A percentile compares a stretch with the other conserved stretches of the same genome.
Conservation (phyloP, 2,329 filamentous ascomycete species). For the Aspergillus latus region DNA sequence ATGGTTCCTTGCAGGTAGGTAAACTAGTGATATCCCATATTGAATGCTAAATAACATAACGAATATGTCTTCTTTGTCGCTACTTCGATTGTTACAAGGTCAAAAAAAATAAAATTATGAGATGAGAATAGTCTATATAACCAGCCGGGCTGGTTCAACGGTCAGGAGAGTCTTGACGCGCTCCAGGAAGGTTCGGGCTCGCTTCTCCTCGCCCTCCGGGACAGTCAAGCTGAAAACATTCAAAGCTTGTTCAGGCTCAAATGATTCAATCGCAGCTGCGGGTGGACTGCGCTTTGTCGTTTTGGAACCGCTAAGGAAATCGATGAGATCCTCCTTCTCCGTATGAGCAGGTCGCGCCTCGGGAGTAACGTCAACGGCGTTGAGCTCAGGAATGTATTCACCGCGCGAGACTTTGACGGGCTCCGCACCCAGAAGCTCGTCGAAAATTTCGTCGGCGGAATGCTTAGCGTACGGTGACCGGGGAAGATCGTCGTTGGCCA, state of each 20-base stretch:
- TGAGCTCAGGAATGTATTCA: conserved; percentile 71
- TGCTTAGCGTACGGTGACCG: conserved; percentile 63
- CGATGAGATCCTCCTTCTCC: conserved; percentile 74
- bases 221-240: conserved; percentile 84
- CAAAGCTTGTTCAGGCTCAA: conserved; percentile 45
- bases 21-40: not conserved
- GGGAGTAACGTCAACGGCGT: conserved; percentile 43
- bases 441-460: conserved; percentile 79
- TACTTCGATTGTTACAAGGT: conserved; percentile 11
- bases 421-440: conserved; percentile 72
- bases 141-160: conserved; percentile 72
- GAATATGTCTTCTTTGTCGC: conserved; percentile 7
- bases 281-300: conserved; percentile 30
- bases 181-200: conserved; percentile 79
- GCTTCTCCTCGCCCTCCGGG: conserved; percentile 74
- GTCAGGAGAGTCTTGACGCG: conserved; percentile 82
- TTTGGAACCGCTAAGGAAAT: conserved; percentile 62
- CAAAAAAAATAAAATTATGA: not conserved
- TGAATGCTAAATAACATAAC: conserved; percentile 1
- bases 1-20: not conserved
- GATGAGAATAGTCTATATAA: conserved; percentile 46
- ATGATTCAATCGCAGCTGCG: conserved; percentile 19
- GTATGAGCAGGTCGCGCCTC: conserved; percentile 37
- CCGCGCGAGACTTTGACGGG: conserved; percentile 52
- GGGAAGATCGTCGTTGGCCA: conserved; percentile 86